A percentile compares a stretch with the other conserved stretches of the same genome.
phyloP scores from a whole-genome alignment of 306 rosid genomes.

The Ormosia semicastrata region DNA sequence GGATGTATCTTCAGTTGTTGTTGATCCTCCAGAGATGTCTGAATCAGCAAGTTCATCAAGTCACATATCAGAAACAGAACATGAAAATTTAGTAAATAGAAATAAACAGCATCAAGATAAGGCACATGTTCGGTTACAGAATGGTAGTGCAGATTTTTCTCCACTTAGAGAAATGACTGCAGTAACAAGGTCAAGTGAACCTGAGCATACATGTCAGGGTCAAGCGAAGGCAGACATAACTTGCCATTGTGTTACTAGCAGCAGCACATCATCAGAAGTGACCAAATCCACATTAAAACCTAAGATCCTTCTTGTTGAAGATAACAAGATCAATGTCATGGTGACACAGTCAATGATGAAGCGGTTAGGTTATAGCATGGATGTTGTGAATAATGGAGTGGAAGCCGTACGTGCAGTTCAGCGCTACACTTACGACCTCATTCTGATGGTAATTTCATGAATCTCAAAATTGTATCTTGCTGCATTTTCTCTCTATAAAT shows the following conservation, averaged over 20 bases:
- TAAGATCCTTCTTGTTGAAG: slow-evolving; percentile 89
- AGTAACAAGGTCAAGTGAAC: slow-evolving; percentile 31
- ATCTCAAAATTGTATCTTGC: background rate
- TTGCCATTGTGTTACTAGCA: slow-evolving; percentile 26
- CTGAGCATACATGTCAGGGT: slow-evolving; percentile 33
- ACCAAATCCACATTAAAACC: slow-evolving; percentile 44
- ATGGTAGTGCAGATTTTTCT: slow-evolving; percentile 38
- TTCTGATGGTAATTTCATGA: slow-evolving; percentile 70
- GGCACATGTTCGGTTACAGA: slow-evolving; percentile 28
- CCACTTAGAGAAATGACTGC: slow-evolving; percentile 26
- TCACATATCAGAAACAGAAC: slow-evolving; percentile 27
- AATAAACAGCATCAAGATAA: slow-evolving; percentile 30
- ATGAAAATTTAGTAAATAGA: slow-evolving; percentile 25
- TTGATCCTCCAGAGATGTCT: slow-evolving; percentile 37
- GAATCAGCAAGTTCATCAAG: slow-evolving; percentile 47
- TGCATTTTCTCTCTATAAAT: background rate
- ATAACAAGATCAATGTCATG: slow-evolving; percentile 89
- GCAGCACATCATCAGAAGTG: slow-evolving; percentile 33
- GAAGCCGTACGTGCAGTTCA: slow-evolving; percentile 86
- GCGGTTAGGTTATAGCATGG: slow-evolving; percentile 76
- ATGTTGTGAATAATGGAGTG: slow-evolving; percentile 80
- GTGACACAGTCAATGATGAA: slow-evolving; percentile 93
- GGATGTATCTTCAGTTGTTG: slow-evolving; percentile 38
- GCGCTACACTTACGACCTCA: slow-evolving; percentile 52
- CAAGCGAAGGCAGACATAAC: slow-evolving; percentile 43